Evolutionary conservation across 2,329 filamentous ascomycete genomes (phyloP), one percentile per base, ranked within the genome.

Genomic region (Scolecobasidium constrictum): DNA sequence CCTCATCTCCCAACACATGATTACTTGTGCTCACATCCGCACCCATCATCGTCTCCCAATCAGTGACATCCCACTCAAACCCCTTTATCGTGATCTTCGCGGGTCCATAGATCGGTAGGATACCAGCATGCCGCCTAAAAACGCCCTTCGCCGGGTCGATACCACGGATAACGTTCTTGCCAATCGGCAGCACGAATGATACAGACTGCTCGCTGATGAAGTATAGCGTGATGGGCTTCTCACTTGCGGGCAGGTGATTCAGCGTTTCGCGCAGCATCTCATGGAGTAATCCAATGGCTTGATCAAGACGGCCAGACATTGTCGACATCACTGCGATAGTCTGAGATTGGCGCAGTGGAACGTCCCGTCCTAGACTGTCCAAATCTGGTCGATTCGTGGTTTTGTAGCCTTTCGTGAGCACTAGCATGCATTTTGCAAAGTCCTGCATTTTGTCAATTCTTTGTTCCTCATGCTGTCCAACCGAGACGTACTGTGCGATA

Each of bases 221-320:
- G 62, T 81, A 94, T 49, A 96, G 53, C 16, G 59, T 59, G 15
- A 62, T 49, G 2, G 21, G 13, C 3, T 31, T 4, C 15, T 38
- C 9, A 5, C 12, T 7, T 12, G 16, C n/a, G 19, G 13, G n/a
- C 55, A 57, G 0, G 69, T 31, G 26, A 63, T 35, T 73, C 56
- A 23, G 54, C 52, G 13, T 48, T 51, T 71, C 72, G 46, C 67
- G 63, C 45, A 73, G 88, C 36, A 96, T 71, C 57, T 95, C 85
- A 58, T 94, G 86, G 41, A 98, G 72, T 53, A 94, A 80, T 45
- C 86, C 87, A 38, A 98, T 72, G 2, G 83, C 90, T 59, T 98
- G 92, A 61, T 98, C 92, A 13, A 96, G 83, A 21, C 92, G 79
- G 5, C 92, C 92, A 35, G 86, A 86, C 1, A 96, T 72, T 2